Percentiles rank a stretch among this genome's conserved stretches.
phyloP scores from a whole-genome alignment of 306 rosid genomes.

The Aeschynomene evenia region DNA sequence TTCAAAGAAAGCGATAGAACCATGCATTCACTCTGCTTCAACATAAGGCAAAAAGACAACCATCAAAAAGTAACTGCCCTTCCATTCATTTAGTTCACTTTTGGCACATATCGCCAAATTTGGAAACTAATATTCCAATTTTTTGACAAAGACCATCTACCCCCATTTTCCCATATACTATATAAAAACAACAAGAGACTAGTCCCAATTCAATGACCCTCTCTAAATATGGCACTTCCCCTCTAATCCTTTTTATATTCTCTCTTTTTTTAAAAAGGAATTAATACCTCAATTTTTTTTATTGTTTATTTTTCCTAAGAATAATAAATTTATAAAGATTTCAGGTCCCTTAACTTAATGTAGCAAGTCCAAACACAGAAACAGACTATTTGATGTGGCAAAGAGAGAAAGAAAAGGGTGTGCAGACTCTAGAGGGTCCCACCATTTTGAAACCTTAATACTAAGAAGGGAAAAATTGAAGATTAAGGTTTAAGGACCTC shows the following conservation, averaged over 20 bases:
- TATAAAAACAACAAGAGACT: slow-evolving; percentile 5
- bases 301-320: background rate
- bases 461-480: slow-evolving; percentile 9
- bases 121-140: slow-evolving; percentile 23
- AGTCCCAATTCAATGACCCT: slow-evolving; percentile 13
- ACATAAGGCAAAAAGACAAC: slow-evolving; percentile 31
- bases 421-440: background rate
- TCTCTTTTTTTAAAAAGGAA: background rate
- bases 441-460: slow-evolving; percentile 20
- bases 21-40: slow-evolving; percentile 15
- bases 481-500: slow-evolving; percentile 7
- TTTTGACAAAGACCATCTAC: slow-evolving; percentile 5
- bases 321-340: no score
- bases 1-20: slow-evolving; percentile 28
- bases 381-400: slow-evolving; percentile 13
- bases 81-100: slow-evolving; percentile 14
- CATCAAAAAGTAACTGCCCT: slow-evolving; percentile 26
- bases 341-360: background rate
- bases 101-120: slow-evolving; percentile 30
- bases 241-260: background rate
- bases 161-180: background rate
- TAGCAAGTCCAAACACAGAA: background rate
- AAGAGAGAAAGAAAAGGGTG: background rate
- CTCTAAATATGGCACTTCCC: background rate
- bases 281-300: no score